These are phyloP conservation scores for Cornus controversa DNA, from an alignment of 148 eudicot species.

Conservation along the genomic window DNA sequence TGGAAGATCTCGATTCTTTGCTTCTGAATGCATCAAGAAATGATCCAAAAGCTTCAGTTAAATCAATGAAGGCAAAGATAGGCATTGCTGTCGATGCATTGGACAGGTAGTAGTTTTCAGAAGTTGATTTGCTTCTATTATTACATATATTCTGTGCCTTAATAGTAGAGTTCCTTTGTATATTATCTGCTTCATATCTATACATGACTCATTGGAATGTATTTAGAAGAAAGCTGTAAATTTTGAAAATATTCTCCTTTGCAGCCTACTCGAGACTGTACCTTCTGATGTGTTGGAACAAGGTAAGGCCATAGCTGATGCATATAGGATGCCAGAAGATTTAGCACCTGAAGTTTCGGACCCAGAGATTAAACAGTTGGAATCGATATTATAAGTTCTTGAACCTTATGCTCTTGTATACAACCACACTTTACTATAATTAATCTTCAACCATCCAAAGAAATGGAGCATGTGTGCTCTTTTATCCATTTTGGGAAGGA, in stretches of 20 bases:
- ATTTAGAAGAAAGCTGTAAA: not conserved
- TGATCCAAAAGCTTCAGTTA: conserved; percentile 52
- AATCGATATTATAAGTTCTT: conserved; percentile 62
- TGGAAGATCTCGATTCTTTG: conserved; percentile 89
- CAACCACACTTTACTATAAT: no score
- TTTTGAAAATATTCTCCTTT: not conserved
- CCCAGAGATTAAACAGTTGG: conserved; percentile 72
- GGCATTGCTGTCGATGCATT: conserved; percentile 56
- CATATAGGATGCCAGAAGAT: conserved; percentile 61
- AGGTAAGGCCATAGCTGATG: conserved; percentile 85
- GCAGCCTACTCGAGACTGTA: conserved; percentile 84
- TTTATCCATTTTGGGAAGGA: no score
- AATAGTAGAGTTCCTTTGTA: not conserved
- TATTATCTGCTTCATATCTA: not conserved
- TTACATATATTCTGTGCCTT: not conserved
- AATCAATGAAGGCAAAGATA: conserved; percentile 73
- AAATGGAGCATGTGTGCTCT: no score
- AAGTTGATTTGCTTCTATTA: not conserved
- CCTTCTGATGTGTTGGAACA: conserved; percentile 77
- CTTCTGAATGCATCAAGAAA: conserved; percentile 85
- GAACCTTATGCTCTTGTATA: not conserved
- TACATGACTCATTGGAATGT: not conserved
- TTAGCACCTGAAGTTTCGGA: conserved; percentile 48
- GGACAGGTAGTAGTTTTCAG: conserved; percentile 47
- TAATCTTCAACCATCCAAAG: no score